Conservation (phyloP, 2,329 filamentous ascomycete species). For the Nemania sp. region DNA sequence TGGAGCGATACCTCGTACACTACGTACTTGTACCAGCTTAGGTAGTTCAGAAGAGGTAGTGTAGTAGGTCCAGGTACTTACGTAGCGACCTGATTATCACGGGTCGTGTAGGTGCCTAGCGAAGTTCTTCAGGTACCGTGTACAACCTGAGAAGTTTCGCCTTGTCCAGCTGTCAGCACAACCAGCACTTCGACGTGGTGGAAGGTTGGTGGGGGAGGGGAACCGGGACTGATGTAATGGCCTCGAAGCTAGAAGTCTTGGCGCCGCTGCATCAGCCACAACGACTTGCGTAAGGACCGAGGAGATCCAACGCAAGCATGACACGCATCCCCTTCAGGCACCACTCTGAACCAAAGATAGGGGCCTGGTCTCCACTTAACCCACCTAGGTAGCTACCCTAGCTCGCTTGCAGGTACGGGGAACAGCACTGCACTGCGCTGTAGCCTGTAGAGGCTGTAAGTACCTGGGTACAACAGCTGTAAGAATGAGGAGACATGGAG, state of each 20-base stretch:
- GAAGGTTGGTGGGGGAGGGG: conserved; percentile 36
- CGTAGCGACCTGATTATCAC: too few relatives aligned
- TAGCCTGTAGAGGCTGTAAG: too few relatives aligned
- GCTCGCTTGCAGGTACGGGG: too few relatives aligned
- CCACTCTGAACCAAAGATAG: not conserved
- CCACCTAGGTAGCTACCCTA: too few relatives aligned
- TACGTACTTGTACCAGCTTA: too few relatives aligned
- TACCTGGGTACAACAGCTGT: too few relatives aligned
- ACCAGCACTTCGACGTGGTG: conserved; percentile 21
- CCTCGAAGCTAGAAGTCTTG: conserved; percentile 13
- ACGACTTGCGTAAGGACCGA: conserved; percentile 42
- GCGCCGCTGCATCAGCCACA: conserved; percentile 41
- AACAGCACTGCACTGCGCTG: not conserved
- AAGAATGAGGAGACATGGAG: too few relatives aligned
- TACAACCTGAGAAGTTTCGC: conserved; percentile 13
- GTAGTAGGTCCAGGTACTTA: too few relatives aligned
- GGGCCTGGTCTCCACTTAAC: too few relatives aligned
- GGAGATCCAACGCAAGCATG: conserved; percentile 32
- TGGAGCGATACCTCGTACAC: conserved; percentile 26
- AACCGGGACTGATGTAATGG: conserved; percentile 42
- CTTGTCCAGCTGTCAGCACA: conserved; percentile 28
- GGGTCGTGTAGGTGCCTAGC: too few relatives aligned
- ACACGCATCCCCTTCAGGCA: conserved; percentile 28
- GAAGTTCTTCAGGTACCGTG: too few relatives aligned
- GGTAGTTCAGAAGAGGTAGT: too few relatives aligned